Percentiles rank a stretch among this genome's conserved stretches.
phyloP scores from a whole-genome alignment of 2,329 filamentous ascomycete genomes.

The Exophiala bonariae region DNA sequence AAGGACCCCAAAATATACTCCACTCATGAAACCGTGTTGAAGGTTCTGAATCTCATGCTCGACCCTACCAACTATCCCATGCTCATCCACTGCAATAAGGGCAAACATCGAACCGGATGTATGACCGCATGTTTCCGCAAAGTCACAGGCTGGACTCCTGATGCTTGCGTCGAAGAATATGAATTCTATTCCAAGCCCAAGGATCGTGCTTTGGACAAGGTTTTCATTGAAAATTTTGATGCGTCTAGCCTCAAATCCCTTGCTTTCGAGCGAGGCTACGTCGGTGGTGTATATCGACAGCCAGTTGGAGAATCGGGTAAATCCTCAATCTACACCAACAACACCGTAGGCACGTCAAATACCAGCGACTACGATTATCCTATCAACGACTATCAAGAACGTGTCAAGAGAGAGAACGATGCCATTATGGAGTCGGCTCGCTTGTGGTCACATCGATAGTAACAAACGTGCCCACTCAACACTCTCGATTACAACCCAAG shows the following conservation, averaged over 20 bases:
- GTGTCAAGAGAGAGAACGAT: conserved; percentile 19
- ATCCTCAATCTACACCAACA: conserved; percentile 27
- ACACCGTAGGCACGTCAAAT: conserved; percentile 23
- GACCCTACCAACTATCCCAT: conserved; percentile 75
- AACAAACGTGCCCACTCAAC: neutral
- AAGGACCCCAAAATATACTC: conserved; percentile 71
- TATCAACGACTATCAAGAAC: conserved; percentile 23
- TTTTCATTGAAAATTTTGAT: conserved; percentile 28
- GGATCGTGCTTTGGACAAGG: conserved; percentile 39
- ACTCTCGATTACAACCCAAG: too few species aligned
- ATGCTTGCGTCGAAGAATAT: conserved; percentile 72
- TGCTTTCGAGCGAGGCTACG: conserved; percentile 27
- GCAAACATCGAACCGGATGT: conserved; percentile 88
- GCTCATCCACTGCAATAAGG: conserved; percentile 90
- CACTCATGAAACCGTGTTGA: conserved; percentile 64
- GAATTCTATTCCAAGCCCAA: conserved; percentile 57
- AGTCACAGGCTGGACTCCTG: conserved; percentile 65
- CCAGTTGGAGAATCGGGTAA: conserved; percentile 19
- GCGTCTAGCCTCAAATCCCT: conserved; percentile 24
- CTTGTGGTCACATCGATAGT: conserved; percentile 19
- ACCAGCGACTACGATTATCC: conserved; percentile 14
- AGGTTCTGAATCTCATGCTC: conserved; percentile 70
- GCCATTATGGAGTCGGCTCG: conserved; percentile 16
- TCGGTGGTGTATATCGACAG: conserved; percentile 27
- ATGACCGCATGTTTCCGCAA: conserved; percentile 79